These are phyloP conservation scores for Cicer cuneatum DNA, from an alignment of 306 rosid species.

Conservation along the genomic window DNA sequence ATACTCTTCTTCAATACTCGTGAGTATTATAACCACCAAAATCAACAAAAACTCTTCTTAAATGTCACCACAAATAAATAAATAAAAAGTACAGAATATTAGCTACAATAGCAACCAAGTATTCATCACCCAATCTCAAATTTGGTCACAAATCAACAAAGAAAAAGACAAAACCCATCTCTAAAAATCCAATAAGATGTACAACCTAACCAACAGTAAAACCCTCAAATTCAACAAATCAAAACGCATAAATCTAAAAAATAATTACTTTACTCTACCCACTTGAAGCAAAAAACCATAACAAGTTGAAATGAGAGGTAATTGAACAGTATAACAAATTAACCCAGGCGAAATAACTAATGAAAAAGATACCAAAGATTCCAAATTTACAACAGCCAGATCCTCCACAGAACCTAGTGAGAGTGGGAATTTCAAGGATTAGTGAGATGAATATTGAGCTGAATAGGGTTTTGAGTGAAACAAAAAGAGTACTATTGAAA, in stretches of 20 bases:
- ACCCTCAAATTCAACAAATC: constrained; percentile 46
- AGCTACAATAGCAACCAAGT: constrained; percentile 40
- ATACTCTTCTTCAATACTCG: constrained; percentile 49
- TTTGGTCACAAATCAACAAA: constrained; percentile 46
- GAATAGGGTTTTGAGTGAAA: constrained; percentile 29
- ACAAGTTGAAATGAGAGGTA: constrained; percentile 48
- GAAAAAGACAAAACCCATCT: constrained; percentile 41
- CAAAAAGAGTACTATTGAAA: constrained; percentile 43
- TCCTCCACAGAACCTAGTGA: constrained; percentile 41
- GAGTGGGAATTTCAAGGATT: constrained; percentile 44
- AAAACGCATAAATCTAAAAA: constrained; percentile 49
- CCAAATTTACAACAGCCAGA: constrained; percentile 43
- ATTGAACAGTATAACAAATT: constrained; percentile 37
- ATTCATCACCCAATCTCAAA: constrained; percentile 51
- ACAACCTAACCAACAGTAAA: constrained; percentile 26
- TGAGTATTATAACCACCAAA: constrained; percentile 26
- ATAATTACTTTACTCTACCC: constrained; percentile 47
- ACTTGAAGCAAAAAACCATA: constrained; percentile 38
- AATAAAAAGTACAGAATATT: constrained; percentile 10
- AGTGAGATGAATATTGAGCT: constrained; percentile 39
- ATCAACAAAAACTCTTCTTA: constrained; percentile 33
- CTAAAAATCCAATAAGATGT: constrained; percentile 22
- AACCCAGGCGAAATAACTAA: constrained; percentile 31
- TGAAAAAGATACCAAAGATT: constrained; percentile 16
- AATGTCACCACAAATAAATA: constrained; percentile 34